phyloP scores from a whole-genome alignment of 2,329 filamentous ascomycete species.

The Calonectria multiphialidica region DNA sequence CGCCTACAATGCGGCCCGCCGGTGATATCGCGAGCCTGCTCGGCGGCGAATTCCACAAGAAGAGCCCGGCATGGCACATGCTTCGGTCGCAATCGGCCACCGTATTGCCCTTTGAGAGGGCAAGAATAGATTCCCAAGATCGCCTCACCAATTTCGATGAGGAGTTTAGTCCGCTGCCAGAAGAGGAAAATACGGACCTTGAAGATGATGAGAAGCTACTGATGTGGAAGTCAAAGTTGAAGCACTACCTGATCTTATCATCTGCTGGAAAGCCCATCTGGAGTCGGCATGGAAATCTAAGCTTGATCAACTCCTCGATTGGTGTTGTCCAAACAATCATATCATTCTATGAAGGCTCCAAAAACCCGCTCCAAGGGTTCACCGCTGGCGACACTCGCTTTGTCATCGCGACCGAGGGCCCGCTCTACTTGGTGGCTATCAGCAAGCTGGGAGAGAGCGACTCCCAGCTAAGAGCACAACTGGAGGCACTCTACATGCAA shows the following conservation, averaged over 20 bases:
- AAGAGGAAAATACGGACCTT: conserved; percentile 56
- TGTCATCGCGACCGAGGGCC: conserved; percentile 85
- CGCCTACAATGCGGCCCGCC: conserved; percentile 70
- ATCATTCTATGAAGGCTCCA: conserved; percentile 89
- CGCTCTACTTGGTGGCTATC: conserved; percentile 93
- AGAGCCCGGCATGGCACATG: conserved; percentile 76
- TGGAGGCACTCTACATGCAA: conserved; percentile 97
- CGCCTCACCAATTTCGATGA: conserved; percentile 75
- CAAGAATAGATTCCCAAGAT: conserved; percentile 59
- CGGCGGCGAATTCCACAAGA: conserved; percentile 74
- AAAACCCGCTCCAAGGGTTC: conserved; percentile 84
- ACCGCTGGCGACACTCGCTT: conserved; percentile 89
- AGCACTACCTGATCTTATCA: conserved; percentile 97
- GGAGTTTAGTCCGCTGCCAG: conserved; percentile 84
- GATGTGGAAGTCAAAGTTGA: conserved; percentile 91
- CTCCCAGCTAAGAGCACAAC: conserved; percentile 84
- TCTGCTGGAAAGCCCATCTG: conserved; percentile 98
- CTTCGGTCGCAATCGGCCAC: conserved; percentile 72
- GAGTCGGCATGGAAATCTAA: conserved; percentile 92
- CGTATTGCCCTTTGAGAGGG: conserved; percentile 71
- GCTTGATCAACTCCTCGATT: conserved; percentile 92
- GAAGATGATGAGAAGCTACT: conserved; percentile 71
- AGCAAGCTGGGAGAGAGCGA: conserved; percentile 95
- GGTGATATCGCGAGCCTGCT: conserved; percentile 87
- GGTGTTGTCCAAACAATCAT: conserved; percentile 98